Evolutionary conservation across 192 early-diverging fungal genomes (phyloP).

Genomic region (Entomortierella chlamydospora): DNA sequence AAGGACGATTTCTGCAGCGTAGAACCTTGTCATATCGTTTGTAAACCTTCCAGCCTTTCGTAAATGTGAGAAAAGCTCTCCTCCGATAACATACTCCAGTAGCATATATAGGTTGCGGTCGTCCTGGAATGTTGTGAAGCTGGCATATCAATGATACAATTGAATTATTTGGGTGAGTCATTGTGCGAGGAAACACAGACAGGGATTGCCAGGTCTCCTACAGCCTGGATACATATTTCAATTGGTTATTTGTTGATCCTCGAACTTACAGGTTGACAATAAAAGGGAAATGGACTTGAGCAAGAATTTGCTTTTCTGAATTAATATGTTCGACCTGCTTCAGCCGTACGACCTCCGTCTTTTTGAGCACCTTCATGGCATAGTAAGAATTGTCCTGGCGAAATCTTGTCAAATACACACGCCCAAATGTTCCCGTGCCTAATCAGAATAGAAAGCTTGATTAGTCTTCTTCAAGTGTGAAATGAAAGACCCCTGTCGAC

Average conservation of each 20-base stretch:
- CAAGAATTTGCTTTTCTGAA: slow-evolving; percentile 83
- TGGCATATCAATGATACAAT: slow-evolving; percentile 33
- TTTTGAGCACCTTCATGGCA: slow-evolving; percentile 90
- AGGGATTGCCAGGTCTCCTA: too few relatives aligned
- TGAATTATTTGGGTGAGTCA: not conserved
- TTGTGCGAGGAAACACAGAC: not conserved
- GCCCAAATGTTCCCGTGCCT: slow-evolving; percentile 98
- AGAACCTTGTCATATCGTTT: slow-evolving; percentile 96
- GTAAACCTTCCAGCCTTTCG: slow-evolving; percentile 91
- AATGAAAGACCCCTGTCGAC: too few relatives aligned
- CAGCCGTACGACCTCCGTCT: slow-evolving; percentile 82
- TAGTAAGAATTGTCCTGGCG: slow-evolving; percentile 74
- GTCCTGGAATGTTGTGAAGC: slow-evolving; percentile 96
- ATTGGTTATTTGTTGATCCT: too few relatives aligned
- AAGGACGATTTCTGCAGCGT: slow-evolving; percentile 95
- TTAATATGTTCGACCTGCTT: slow-evolving; percentile 91
- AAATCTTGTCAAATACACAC: slow-evolving; percentile 91
- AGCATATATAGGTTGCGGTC: slow-evolving; percentile 95
- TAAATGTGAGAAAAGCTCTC: slow-evolving; percentile 97
- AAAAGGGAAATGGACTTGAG: slow-evolving; percentile 81
- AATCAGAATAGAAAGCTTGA: slow-evolving; percentile 4
- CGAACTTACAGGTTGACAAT: slow-evolving; percentile 81
- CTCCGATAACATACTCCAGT: slow-evolving; percentile 95
- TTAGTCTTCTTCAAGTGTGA: not conserved
- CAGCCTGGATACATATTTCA: too few relatives aligned